Evolutionary conservation across 1,284 basidiomycete genomes (phyloP), one percentile per base, ranked within the genome.

Genomic region (Boletus smithii): DNA sequence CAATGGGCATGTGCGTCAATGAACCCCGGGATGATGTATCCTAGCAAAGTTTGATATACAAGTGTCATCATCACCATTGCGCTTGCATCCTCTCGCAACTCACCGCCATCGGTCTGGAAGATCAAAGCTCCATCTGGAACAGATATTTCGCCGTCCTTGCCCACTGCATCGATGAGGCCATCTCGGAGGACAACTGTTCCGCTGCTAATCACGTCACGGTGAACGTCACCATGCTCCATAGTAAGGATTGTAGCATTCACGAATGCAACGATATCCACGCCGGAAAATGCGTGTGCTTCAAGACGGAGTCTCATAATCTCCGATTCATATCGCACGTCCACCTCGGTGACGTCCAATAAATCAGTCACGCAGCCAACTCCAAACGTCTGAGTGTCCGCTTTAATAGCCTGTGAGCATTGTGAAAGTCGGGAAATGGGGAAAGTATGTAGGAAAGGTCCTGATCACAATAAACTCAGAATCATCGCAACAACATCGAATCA

Each of bases 1-100:
- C 85, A 88, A 53, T 88, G 85, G 6, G 85, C 85, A 53, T 88
- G 85, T 7, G 81, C 80, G 49, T 88, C 85, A 45, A 88, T 80
- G 58, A 85, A 87, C 1, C 85, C 85, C 14, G 85, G 85, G 3
- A 80, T 65, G 16, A 88, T 68, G 48, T 73, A 83, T 8, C 79
- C 84, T 86, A 44, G n/a, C 10, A 39, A 33, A 38, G 9, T 45
- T 47, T 35, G 16, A 53, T 26, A 37, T 4, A n/a, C n/a, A n/a
- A n/a, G n/a, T n/a, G n/a, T 39, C 33, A 48, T 13, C 13, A 4
- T 35, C 33, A 18, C 8, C 3, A 11, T 34, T 17, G 4, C 5
- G 4, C 10, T n/a, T 14, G 14, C 11, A 1, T 30, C 36, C n/a
- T 26, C 14, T n/a, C 4, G 30, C 35, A 2, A 65, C 73, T 51